Conservation (phyloP, 257 asterid species). For the Jacaranda mimosifolia region DNA sequence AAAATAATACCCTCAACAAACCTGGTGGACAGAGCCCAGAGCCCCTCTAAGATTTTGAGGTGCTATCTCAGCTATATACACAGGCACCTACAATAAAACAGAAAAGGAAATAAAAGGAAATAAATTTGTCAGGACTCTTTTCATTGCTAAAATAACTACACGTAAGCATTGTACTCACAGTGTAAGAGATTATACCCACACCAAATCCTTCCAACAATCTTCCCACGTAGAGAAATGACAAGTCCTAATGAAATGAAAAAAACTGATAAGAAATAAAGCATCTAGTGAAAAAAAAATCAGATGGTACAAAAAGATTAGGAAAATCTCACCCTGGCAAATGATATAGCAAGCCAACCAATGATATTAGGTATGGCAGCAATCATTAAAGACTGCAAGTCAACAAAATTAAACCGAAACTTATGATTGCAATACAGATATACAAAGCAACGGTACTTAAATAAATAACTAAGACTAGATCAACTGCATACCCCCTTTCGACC, state of each 20-base stretch:
- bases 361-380: slow-evolving; percentile 89
- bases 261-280: not conserved
- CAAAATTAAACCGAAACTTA: slow-evolving; percentile 9
- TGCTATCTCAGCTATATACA: slow-evolving; percentile 82
- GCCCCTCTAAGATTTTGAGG: slow-evolving; percentile 79
- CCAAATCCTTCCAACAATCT: slow-evolving; percentile 97
- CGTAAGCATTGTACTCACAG: slow-evolving; percentile 50
- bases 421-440: not conserved
- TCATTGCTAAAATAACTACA: not conserved
- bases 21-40: slow-evolving; percentile 81
- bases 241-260: slow-evolving; percentile 50
- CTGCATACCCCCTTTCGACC: slow-evolving; percentile 90
- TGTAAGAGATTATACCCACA: slow-evolving; percentile 90
- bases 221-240: slow-evolving; percentile 93
- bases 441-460: not conserved
- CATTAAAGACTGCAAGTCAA: slow-evolving; percentile 68
- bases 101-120: not conserved
- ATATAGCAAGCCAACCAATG: slow-evolving; percentile 89
- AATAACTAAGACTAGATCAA: not conserved
- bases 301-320: not conserved
- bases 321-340: slow-evolving; percentile 74
- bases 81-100: slow-evolving; percentile 63
- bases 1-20: slow-evolving; percentile 35
- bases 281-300: not conserved
- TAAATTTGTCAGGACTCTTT: not conserved